A percentile compares a stretch with the other conserved stretches of the same genome.
These are phyloP conservation scores for Akanthomyces muscarius DNA, from an alignment of 2,329 filamentous ascomycete species.

Conservation along the genomic window DNA sequence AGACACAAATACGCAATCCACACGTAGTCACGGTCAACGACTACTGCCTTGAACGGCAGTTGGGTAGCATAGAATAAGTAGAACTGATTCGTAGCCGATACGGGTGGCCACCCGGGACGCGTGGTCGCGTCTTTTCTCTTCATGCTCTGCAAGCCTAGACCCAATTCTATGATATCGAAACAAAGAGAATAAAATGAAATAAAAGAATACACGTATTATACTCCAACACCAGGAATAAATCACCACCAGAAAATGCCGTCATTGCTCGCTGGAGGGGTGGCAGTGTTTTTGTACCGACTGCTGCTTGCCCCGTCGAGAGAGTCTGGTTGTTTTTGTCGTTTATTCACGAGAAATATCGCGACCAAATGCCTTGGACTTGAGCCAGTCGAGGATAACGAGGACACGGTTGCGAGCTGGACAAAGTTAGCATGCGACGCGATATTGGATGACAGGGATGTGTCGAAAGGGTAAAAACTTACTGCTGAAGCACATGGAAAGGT, in stretches of 20 bases:
- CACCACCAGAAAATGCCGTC: conserved; percentile 7
- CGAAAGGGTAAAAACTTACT: conserved; percentile 58
- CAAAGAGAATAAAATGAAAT: conserved; percentile 9
- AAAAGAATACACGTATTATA: conserved; percentile 18
- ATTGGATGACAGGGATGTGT: conserved; percentile 2
- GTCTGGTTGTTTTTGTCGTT: conserved; percentile 10
- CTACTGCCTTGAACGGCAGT: no score
- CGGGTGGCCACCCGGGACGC: conserved; percentile 11
- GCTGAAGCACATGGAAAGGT: conserved; percentile 99
- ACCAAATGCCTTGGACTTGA: conserved; percentile 95
- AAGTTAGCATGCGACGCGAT: conserved; percentile 24
- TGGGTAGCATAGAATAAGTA: conserved; percentile 3
- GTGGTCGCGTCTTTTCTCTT: conserved; percentile 13
- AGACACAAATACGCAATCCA: no score
- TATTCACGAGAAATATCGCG: conserved; percentile 89
- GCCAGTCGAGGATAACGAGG: conserved; percentile 88
- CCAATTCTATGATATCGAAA: conserved; percentile 16
- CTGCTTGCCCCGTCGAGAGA: not conserved
- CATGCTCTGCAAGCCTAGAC: conserved; percentile 16
- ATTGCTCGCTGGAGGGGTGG: not conserved
- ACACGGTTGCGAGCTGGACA: conserved; percentile 81
- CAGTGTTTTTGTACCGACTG: not conserved
- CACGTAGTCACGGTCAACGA: not conserved
- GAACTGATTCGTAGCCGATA: conserved; percentile 15
- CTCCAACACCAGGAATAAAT: conserved; percentile 15